Conservation (phyloP, 805 yeast genomes). For the Hanseniaspora lachancei region DNA sequence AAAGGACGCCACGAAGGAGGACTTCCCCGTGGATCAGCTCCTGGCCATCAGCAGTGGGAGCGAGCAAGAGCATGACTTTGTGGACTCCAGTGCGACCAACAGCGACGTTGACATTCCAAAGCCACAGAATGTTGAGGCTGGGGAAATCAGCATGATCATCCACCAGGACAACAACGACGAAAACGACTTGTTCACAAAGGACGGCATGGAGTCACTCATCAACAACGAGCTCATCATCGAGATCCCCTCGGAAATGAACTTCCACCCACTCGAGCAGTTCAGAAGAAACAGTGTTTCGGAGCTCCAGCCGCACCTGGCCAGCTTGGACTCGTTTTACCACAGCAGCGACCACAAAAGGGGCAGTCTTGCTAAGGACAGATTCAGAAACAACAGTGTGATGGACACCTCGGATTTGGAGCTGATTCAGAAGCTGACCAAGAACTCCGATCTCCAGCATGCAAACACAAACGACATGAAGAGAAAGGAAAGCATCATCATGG, state of each 20-base stretch:
- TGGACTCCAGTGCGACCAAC: background rate
- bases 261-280: background rate
- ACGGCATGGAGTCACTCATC: slow-evolving; percentile 3
- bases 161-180: slow-evolving; percentile 5
- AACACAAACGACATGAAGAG: slow-evolving; percentile 20
- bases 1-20: background rate
- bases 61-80: background rate
- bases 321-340: slow-evolving; percentile 6
- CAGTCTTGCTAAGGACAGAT: background rate
- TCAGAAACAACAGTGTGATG: background rate
- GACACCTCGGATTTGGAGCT: slow-evolving; percentile 3
- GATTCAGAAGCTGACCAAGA: slow-evolving; percentile 14
- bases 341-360: background rate
- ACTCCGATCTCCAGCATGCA: slow-evolving; percentile 16
- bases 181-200: slow-evolving; percentile 3
- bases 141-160: slow-evolving; percentile 8
- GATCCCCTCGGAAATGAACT: background rate
- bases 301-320: slow-evolving; percentile 18
- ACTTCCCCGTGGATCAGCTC: slow-evolving; percentile 6
- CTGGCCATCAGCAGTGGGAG: slow-evolving; percentile 2
- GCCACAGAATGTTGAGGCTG: background rate
- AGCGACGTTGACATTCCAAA: background rate
- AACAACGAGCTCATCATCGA: slow-evolving; percentile 9
- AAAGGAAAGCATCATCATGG: slow-evolving; percentile 44
- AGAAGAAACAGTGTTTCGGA: slow-evolving; percentile 21